A percentile compares a stretch with the other conserved stretches of the same genome.
phyloP scores from a whole-genome alignment of 495 filamentous ascomycete species.

The Xylaria cubensis region DNA sequence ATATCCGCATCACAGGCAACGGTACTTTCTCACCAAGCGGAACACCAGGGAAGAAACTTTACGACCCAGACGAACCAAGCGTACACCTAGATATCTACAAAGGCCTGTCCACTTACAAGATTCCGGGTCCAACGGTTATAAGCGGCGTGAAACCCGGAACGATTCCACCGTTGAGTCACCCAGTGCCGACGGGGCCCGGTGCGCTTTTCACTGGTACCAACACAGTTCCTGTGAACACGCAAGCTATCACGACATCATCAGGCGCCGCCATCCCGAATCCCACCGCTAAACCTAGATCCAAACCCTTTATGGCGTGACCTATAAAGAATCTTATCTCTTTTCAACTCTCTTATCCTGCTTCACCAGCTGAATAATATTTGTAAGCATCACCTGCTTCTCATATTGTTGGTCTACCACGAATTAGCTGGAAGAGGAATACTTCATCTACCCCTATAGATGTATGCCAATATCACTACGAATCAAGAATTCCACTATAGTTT shows the following conservation, averaged over 20 bases:
- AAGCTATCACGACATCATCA: not conserved
- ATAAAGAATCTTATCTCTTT: not conserved
- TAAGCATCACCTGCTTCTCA: not conserved
- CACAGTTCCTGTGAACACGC: constrained; percentile 2
- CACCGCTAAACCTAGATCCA: not conserved
- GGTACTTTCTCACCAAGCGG: constrained; percentile 46
- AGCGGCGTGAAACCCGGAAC: constrained; percentile 38
- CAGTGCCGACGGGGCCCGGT: constrained; percentile 29
- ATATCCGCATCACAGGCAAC: constrained; percentile 54
- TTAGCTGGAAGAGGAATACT: not conserved
- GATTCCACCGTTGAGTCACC: constrained; percentile 28
- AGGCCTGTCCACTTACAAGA: constrained; percentile 52
- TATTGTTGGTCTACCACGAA: not conserved
- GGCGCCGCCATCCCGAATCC: not conserved
- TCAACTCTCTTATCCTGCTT: not conserved
- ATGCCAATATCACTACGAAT: not conserved
- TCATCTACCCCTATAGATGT: not conserved
- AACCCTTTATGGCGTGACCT: not conserved
- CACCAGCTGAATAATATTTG: not conserved
- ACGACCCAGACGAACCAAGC: constrained; percentile 43
- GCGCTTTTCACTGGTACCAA: constrained; percentile 23
- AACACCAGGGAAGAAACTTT: constrained; percentile 40
- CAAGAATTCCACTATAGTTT: not conserved
- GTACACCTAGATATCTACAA: constrained; percentile 51
- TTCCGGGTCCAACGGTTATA: constrained; percentile 60